Evolutionary conservation across 208 protist species (phyloP).

Genomic region (Jaenimonas drosophilae): DNA sequence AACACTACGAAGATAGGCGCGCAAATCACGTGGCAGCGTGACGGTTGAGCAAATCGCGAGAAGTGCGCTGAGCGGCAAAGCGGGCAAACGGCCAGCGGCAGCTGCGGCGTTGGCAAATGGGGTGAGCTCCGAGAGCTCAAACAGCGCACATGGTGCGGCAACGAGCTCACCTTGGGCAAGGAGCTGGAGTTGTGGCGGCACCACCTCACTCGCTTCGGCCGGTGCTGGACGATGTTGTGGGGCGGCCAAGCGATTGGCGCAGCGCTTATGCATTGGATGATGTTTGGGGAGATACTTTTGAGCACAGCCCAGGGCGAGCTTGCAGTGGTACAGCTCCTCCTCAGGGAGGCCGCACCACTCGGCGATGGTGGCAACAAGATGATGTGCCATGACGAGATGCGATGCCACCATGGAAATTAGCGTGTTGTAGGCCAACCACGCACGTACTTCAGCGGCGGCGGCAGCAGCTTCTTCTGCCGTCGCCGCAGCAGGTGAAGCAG

Average conservation of each 20-base stretch:
- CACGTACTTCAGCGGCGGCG: background rate
- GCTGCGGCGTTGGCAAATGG: background rate
- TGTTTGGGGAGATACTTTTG: slow-evolving; percentile 24
- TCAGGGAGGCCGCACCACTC: slow-evolving; percentile 39
- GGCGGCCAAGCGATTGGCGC: slow-evolving; percentile 21
- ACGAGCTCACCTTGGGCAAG: slow-evolving; percentile 15
- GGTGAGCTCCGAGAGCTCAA: background rate
- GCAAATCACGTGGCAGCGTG: background rate
- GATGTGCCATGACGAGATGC: slow-evolving; percentile 60
- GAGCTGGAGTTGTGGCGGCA: slow-evolving; percentile 17
- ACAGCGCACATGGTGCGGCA: background rate
- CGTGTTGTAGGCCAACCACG: slow-evolving; percentile 6
- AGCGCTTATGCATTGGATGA: slow-evolving; percentile 17
- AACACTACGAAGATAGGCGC: background rate
- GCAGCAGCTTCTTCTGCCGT: background rate
- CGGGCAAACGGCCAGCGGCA: background rate
- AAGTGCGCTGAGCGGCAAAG: background rate
- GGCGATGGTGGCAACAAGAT: slow-evolving; percentile 58
- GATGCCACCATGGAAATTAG: slow-evolving; percentile 24
- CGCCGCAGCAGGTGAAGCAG: background rate
- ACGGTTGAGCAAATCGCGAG: background rate
- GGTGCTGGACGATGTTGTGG: slow-evolving; percentile 11
- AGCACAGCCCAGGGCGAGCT: slow-evolving; percentile 67
- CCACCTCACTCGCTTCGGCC: background rate
- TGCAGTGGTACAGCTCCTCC: slow-evolving; percentile 54